Base-by-base conservation (phyloP, 306 rosid species). In the Castanea crenata region DNA sequence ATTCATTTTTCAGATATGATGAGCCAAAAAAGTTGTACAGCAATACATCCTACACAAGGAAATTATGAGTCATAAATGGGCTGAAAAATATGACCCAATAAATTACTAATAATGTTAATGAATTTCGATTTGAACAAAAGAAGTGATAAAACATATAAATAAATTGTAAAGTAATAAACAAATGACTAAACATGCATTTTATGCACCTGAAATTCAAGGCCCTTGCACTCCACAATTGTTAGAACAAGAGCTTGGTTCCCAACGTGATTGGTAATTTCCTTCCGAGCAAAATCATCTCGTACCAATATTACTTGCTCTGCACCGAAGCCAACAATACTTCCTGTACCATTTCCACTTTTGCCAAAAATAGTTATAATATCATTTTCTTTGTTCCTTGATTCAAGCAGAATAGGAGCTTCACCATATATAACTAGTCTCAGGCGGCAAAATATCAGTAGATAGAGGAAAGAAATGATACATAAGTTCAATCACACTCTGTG, bases 301-400 rank as follows among this genome's bases (percentile, higher is more conserved):
- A 93, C 96, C 89, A 93, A 83, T 71, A 93, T 91, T 27, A 93
- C 96, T 55, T 93, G 97, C 73, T 93, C 94, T 0, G 96, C 97
- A 4, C 97, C 97, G 61, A 93, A 93, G 41, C 96, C 97, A 58
- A 89, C 91, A 56, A 91, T 82, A 67, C 82, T 83, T 27, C 81
- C 83, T n/a, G 81, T 56, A 0, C 44, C 34, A 51, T 74, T 80
- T 51, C 80, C 90, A 74, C 54, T 78, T 21, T 89, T 87, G 57
- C 93, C 98, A 83, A 93, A 93, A 27, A 91, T 91, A 76, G 83
- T 89, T 20, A 83, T 74, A 29, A 93, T 88, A 25, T 93, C 96
- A 83, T 93, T 86, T 61, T 93, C 85, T 29, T 77, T 77, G 64
- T 84, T 79, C 56, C 82, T 86, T 58, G 83, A 85, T 76, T 88